Evolutionary conservation across 1,284 basidiomycete genomes (phyloP), one percentile per base, ranked within the genome.

Genomic region (Mixia osmundae): DNA sequence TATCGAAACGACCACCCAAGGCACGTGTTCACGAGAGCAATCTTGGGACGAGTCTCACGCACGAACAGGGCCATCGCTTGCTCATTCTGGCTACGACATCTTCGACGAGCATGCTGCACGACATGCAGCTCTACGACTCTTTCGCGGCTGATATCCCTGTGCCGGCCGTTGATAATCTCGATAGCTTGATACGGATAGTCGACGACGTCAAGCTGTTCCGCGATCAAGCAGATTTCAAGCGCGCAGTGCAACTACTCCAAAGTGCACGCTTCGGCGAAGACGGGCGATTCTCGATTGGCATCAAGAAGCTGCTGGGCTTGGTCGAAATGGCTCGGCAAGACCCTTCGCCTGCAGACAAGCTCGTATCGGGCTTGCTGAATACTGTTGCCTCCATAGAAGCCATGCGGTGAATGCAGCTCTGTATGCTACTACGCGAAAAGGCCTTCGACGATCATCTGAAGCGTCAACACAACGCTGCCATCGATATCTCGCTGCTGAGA

Each of bases 291-390:
- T 26, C 15, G 45, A 74, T 97, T 37, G 91, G 89, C 4, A 72
- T 99, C 51, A 95, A 95, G 69, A 85, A 80, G 59, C 54, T 99
- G 52, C 56, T 99, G 51, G 83, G 74, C 39, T 68, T 82, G 44
- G 68, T 87, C 16, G 89, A 99, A 64, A 95, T 95, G 87, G 80
- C 87, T 28, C 66, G 87, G 50, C 83, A 95, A 59, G 89, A 39
- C 24, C n/a, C n/a, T n/a, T n/a, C n/a, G n/a, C n/a, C n/a, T n/a
- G n/a, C n/a, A n/a, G n/a, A n/a, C n/a, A n/a, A n/a, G n/a, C n/a
- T n/a, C n/a, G n/a, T n/a, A n/a, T n/a, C n/a, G n/a, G n/a, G n/a
- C n/a, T n/a, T n/a, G n/a, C n/a, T n/a, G n/a, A n/a, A n/a, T n/a
- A n/a, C n/a, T n/a, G n/a, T n/a, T n/a, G n/a, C n/a, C n/a, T n/a